These are phyloP conservation scores for Gossypioides kirkii DNA, from an alignment of 345 rosid species.

Conservation along the genomic window DNA sequence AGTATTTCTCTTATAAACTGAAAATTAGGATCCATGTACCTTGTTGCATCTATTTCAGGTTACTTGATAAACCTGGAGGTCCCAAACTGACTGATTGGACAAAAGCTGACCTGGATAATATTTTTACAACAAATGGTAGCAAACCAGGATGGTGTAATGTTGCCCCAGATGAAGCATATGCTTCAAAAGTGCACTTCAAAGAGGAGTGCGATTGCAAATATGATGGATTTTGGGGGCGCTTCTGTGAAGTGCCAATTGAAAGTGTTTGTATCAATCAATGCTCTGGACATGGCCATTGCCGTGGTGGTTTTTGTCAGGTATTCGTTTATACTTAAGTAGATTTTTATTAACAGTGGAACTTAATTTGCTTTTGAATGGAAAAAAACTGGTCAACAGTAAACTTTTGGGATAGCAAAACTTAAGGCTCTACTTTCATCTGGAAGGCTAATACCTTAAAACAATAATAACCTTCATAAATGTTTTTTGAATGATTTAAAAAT, in stretches of 20 bases:
- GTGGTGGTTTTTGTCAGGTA: conserved; percentile 97
- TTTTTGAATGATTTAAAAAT: no score
- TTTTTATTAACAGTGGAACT: neutral
- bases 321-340: conserved; percentile 2
- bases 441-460: no score
- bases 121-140: conserved; percentile 67
- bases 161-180: conserved; percentile 75
- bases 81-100: conserved; percentile 66
- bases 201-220: conserved; percentile 94
- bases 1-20: neutral
- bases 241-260: conserved; percentile 81
- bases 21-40: conserved; percentile 5
- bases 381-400: no score
- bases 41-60: conserved; percentile 35
- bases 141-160: conserved; percentile 94
- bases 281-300: conserved; percentile 79
- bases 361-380: conserved; percentile 8
- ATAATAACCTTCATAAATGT: no score
- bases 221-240: conserved; percentile 72
- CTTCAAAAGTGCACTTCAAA: conserved; percentile 50
- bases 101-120: conserved; percentile 68
- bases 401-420: no score
- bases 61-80: conserved; percentile 56
- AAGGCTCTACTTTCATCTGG: no score
- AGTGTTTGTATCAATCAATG: conserved; percentile 84